Base-by-base conservation (phyloP, 441 rosid species). In the Sinapis alba region DNA sequence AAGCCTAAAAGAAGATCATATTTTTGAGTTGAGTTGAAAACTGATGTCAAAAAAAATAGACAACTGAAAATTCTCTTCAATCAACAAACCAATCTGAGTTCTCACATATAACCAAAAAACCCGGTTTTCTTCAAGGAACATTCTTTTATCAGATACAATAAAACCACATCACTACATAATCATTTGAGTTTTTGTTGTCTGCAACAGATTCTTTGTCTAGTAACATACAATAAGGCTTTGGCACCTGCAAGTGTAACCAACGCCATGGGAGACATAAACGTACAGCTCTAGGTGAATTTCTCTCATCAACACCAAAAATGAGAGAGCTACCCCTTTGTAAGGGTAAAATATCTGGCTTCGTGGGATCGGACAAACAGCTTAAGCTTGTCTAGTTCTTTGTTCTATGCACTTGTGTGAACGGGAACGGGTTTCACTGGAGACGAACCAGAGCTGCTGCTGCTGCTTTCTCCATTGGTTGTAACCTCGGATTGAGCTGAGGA, bases 381-480 rank as follows among this genome's bases (percentile, higher is more conserved):
- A 65, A 83, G 77, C 79, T 41, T 75, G 56, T 68, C 61, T 54
- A 41, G 28, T 66, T 65, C 79, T 63, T 62, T 24, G 26, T 50
- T 65, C 69, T 62, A 73, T 56, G 72, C 20, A 65, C 72, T 76
- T 16, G 60, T 62, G 68, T 28, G 45, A 7, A 51, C 43, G 69
- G 60, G 68, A 75, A 76, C 86, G 36, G 82, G 87, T 69, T 83
- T 87, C 64, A 77, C 84, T 7, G 84, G 50, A 58, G 85, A 28
- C 51, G 86, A 88, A 82, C 83, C 64, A 86, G 84, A 61, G 73
- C 86, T 41, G 89, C 83, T 51, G 5, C 76, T 56, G 32, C 79
- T 67, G 81, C 76, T 81, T 36, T 68, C 81, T 47, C 88, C 86
- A 62, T 85, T 86, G 13, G 24, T 80, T 24, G 74, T 68, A 66